Evolutionary conservation across 2,329 filamentous ascomycete species (phyloP).

Genomic region (Diaporthe humulicola): DNA sequence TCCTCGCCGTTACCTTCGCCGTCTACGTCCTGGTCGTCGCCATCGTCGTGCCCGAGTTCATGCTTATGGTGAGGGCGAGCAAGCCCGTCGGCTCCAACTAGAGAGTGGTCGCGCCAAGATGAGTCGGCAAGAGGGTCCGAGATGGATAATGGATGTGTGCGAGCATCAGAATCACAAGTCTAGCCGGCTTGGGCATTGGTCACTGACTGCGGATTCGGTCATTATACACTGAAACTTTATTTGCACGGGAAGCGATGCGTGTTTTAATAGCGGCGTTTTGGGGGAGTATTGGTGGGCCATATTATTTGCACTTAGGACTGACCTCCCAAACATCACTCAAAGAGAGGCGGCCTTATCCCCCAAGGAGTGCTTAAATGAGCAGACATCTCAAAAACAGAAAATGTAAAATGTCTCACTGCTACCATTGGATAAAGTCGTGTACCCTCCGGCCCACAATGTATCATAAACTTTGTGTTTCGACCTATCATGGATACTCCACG

Average conservation of each 20-base stretch:
- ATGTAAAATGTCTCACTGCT: not conserved
- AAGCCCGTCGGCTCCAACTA: constrained; percentile 43
- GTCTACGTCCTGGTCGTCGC: constrained; percentile 60
- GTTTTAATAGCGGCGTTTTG: constrained; percentile 19
- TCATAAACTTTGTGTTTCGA: constrained; percentile 36
- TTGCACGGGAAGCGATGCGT: not conserved
- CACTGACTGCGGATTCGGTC: not conserved
- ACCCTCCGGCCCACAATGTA: not conserved
- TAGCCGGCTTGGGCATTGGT: not conserved
- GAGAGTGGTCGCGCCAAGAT: not conserved
- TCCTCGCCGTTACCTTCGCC: constrained; percentile 67
- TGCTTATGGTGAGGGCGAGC: constrained; percentile 54
- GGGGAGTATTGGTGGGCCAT: constrained; percentile 4
- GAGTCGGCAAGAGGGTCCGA: not conserved
- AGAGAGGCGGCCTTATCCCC: not conserved
- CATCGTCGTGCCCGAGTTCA: constrained; percentile 65
- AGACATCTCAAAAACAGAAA: not conserved
- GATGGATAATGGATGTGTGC: not conserved
- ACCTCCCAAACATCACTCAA: not conserved
- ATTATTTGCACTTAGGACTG: not conserved
- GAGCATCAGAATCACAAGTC: not conserved
- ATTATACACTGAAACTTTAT: not conserved
- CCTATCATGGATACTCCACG: constrained; percentile 31
- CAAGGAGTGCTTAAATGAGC: not conserved
- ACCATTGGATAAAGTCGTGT: not conserved